Percentiles rank a stretch among this genome's conserved stretches.
Evolutionary conservation across 2,329 filamentous ascomycete genomes (phyloP).

Genomic region (Teratosphaeriaceae sp.): DNA sequence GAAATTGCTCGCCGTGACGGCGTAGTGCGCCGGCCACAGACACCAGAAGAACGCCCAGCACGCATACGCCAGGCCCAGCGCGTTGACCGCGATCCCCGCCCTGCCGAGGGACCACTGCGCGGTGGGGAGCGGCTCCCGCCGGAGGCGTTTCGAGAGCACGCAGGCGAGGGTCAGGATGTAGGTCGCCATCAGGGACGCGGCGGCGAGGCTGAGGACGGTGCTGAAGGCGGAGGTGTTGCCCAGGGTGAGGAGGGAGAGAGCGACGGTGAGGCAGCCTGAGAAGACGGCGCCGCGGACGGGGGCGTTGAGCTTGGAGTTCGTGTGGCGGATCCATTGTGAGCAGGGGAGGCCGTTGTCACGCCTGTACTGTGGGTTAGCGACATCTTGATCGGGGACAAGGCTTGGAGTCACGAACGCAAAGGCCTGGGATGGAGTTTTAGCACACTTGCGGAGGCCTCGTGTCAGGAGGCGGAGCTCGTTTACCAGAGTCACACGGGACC

Average conservation of each 20-base stretch:
- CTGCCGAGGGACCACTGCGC: constrained; percentile 33
- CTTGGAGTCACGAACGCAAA: too few species aligned
- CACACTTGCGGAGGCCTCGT: too few species aligned
- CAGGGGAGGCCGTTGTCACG: constrained; percentile 37
- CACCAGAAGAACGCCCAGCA: constrained; percentile 33
- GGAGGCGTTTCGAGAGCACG: constrained; percentile 32
- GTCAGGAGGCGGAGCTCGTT: too few species aligned
- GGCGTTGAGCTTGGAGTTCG: constrained; percentile 15
- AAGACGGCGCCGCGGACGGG: constrained; percentile 26
- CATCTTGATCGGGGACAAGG: too few species aligned
- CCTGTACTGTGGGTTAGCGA: too few species aligned
- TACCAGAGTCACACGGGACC: constrained; percentile 7
- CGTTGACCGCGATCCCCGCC: constrained; percentile 33
- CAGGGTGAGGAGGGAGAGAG: constrained; percentile 30
- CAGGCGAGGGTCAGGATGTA: constrained; percentile 34
- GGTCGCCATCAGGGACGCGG: constrained; percentile 35
- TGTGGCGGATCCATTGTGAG: constrained; percentile 28
- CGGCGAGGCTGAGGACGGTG: constrained; percentile 36
- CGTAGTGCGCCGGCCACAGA: constrained; percentile 35
- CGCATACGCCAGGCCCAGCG: constrained; percentile 29
- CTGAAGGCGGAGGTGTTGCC: constrained; percentile 34
- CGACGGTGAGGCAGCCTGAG: constrained; percentile 17
- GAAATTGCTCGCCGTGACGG: constrained; percentile 35
- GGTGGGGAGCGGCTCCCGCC: constrained; percentile 28
- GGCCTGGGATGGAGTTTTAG: too few species aligned